Percentiles rank a stretch among this genome's conserved stretches.
phyloP scores from a whole-genome alignment of 2,329 filamentous ascomycete species.

The Sporothrix curviconia region DNA sequence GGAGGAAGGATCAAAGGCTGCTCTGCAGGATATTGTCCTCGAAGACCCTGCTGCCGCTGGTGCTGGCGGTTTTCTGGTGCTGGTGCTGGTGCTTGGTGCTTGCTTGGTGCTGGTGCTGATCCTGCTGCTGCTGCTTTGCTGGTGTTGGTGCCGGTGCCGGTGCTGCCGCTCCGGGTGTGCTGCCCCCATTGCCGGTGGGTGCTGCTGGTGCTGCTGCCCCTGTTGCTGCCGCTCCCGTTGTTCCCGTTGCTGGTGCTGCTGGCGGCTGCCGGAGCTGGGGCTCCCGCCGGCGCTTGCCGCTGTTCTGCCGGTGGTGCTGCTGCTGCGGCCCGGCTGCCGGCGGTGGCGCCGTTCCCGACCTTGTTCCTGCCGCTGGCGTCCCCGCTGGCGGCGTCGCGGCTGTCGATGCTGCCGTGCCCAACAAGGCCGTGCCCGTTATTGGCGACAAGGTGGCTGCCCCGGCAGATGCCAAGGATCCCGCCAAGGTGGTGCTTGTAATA shows the following conservation, averaged over 20 bases:
- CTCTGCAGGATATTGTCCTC: conserved; percentile 62
- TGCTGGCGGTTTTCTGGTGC: neutral
- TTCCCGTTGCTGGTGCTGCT: neutral
- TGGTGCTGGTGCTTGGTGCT: too few species aligned
- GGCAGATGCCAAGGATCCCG: conserved; percentile 3
- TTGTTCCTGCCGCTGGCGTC: neutral
- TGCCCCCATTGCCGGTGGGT: too few species aligned
- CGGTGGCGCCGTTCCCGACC: conserved; percentile 1
- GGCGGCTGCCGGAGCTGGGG: neutral
- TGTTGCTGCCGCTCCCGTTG: neutral
- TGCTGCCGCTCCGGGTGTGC: neutral
- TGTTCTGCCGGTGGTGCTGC: conserved; percentile 19
- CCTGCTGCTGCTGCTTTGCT: neutral
- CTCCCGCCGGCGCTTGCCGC: neutral
- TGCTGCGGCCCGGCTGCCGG: neutral
- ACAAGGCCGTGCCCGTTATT: conserved; percentile 11
- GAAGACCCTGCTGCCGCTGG: conserved; percentile 37
- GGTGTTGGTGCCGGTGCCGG: neutral
- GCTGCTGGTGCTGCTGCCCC: conserved; percentile 3
- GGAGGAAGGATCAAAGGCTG: conserved; percentile 83
- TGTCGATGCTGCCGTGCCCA: conserved; percentile 6
- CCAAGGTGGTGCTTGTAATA: conserved; percentile 5
- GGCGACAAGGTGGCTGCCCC: conserved; percentile 3
- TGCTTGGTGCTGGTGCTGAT: conserved; percentile 1
- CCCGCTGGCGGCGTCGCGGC: conserved; percentile 5